These are phyloP conservation scores for Candida xiaguanensis DNA, from an alignment of 805 yeast genomes.

Conservation along the genomic window DNA sequence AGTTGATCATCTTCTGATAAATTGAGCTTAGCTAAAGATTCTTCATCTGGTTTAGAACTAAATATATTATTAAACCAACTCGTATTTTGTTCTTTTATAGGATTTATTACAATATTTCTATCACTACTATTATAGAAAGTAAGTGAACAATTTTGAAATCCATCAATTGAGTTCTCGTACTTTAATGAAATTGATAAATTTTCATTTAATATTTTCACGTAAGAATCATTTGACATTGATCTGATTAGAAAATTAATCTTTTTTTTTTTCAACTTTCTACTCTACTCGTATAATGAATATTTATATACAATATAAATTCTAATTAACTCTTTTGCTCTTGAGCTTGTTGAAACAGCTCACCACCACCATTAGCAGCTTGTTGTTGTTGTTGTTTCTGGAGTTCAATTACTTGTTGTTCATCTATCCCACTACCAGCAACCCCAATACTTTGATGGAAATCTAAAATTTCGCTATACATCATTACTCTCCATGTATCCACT, in stretches of 20 bases:
- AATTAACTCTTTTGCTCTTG: slow-evolving; percentile 3
- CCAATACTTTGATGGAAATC: slow-evolving; percentile 91
- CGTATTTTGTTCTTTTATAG: slow-evolving; percentile 5
- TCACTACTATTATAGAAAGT: slow-evolving; percentile 18
- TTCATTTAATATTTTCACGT: slow-evolving; percentile 20
- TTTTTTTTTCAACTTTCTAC: slow-evolving; percentile 3
- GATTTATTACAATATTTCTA: slow-evolving; percentile 12
- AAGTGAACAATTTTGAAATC: slow-evolving; percentile 17
- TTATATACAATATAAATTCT: background rate
- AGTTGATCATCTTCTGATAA: background rate
- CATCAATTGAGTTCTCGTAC: slow-evolving; percentile 10
- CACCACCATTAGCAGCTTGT: slow-evolving; percentile 9
- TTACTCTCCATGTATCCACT: slow-evolving; percentile 96
- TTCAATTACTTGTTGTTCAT: slow-evolving; percentile 15
- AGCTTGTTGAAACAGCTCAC: slow-evolving; percentile 4
- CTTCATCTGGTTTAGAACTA: slow-evolving; percentile 7
- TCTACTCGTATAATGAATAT: background rate
- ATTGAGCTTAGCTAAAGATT: background rate
- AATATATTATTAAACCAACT: slow-evolving; percentile 17
- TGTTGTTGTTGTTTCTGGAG: slow-evolving; percentile 20
- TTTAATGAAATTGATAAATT: slow-evolving; percentile 17
- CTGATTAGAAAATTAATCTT: background rate
- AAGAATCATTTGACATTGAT: slow-evolving; percentile 6
- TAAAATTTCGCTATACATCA: slow-evolving; percentile 97
- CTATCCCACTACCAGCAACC: slow-evolving; percentile 17